Evolutionary conservation across 2,329 filamentous ascomycete genomes (phyloP).

Genomic region (Parafenestella ontariensis): DNA sequence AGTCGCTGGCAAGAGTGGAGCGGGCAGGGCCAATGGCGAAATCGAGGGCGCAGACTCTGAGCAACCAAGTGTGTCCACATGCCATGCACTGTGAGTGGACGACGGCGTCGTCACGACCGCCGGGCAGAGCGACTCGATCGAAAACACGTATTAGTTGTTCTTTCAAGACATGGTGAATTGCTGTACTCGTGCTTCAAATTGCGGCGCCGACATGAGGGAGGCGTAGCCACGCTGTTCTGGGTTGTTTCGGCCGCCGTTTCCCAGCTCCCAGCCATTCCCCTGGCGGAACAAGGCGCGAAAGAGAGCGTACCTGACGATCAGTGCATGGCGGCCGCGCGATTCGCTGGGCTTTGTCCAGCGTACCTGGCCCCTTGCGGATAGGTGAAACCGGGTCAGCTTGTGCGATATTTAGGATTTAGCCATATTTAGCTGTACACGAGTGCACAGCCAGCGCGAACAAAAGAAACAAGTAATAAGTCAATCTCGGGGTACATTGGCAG

Average conservation of each 20-base stretch:
- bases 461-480: slow-evolving; percentile 3
- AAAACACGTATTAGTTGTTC: slow-evolving; percentile 19
- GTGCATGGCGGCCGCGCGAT: slow-evolving; percentile 24
- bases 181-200: slow-evolving; percentile 8
- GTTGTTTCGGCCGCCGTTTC: slow-evolving; percentile 28
- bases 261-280: slow-evolving; percentile 27
- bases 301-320: slow-evolving; percentile 41
- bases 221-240: slow-evolving; percentile 17
- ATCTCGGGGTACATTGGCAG: not conserved
- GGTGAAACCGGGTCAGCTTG: slow-evolving; percentile 36
- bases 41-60: slow-evolving; percentile 20
- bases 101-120: not conserved
- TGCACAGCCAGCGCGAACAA: slow-evolving; percentile 10
- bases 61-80: slow-evolving; percentile 14
- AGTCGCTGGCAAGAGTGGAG: slow-evolving; percentile 28
- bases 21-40: slow-evolving; percentile 22
- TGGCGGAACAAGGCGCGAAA: slow-evolving; percentile 16
- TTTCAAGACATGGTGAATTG: not conserved
- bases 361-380: slow-evolving; percentile 31
- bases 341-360: slow-evolving; percentile 24
- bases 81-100: slow-evolving; percentile 10
- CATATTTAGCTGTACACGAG: slow-evolving; percentile 24
- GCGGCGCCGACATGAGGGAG: slow-evolving; percentile 16
- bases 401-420: slow-evolving; percentile 17
- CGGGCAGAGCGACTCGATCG: slow-evolving; percentile 8